Evolutionary conservation across 306 rosid genomes (phyloP).

Genomic region (Parietaria judaica): DNA sequence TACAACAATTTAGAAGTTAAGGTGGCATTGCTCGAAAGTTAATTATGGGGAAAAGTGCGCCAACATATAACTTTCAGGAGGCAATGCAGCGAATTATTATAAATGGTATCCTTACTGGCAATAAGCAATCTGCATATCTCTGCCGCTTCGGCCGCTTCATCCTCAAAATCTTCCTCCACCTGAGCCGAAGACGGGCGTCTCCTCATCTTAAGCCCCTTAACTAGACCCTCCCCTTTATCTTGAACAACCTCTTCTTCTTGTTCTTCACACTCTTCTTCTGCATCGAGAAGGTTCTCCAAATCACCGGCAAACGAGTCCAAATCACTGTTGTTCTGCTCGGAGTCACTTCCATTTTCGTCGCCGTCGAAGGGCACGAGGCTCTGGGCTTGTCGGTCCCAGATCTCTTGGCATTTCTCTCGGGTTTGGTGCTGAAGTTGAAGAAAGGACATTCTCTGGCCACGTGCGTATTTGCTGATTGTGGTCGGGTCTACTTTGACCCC

Average conservation of each 20-base stretch:
- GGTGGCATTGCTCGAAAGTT: too few species aligned
- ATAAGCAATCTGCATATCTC: constrained; percentile 78
- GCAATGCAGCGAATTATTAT: background rate
- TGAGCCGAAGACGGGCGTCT: constrained; percentile 73
- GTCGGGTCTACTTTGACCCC: constrained; percentile 95
- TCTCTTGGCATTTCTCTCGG: constrained; percentile 94
- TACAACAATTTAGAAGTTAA: too few species aligned
- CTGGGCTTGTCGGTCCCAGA: constrained; percentile 93
- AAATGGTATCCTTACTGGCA: constrained; percentile 60
- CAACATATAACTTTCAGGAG: background rate
- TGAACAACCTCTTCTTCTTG: constrained; percentile 59
- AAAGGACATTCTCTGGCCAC: constrained; percentile 98
- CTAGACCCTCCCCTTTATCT: constrained; percentile 67
- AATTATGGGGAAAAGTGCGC: background rate
- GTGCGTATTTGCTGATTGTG: constrained; percentile 92
- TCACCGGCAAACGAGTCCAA: constrained; percentile 98
- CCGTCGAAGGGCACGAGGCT: constrained; percentile 65
- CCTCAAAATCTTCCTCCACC: constrained; percentile 89
- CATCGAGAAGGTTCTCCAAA: constrained; percentile 94
- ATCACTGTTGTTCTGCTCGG: constrained; percentile 90
- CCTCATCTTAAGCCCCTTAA: constrained; percentile 90
- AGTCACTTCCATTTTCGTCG: constrained; percentile 86
- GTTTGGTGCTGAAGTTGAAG: constrained; percentile 98
- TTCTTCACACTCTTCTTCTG: constrained; percentile 93
- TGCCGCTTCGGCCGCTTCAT: constrained; percentile 89